Percentiles rank a stretch among this genome's conserved stretches.
Evolutionary conservation across 257 asterid genomes (phyloP).

Genomic region (Fraxinus anomala): DNA sequence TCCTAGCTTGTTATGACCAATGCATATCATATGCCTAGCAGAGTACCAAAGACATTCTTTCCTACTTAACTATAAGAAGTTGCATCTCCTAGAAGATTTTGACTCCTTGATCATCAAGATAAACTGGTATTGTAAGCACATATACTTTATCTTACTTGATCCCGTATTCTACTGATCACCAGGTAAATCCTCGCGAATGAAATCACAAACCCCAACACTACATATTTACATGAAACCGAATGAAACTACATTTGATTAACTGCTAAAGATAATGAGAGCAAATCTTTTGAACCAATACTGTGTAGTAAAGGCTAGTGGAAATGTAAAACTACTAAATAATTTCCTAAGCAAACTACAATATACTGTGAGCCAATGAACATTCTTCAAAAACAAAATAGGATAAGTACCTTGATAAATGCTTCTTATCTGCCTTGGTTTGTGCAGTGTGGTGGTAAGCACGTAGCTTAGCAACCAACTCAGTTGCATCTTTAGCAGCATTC

Average conservation of each 20-base stretch:
- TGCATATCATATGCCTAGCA: neutral
- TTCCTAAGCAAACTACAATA: neutral
- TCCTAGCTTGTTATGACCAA: neutral
- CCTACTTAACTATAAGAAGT: neutral
- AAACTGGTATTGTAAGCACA: neutral
- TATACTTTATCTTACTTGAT: neutral
- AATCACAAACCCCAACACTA: neutral
- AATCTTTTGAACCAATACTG: neutral
- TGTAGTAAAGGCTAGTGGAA: neutral
- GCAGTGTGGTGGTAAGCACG: constrained; percentile 93
- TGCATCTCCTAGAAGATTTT: neutral
- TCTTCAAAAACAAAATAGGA: neutral
- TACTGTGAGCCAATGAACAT: neutral
- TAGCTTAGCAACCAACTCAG: constrained; percentile 86
- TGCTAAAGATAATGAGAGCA: neutral
- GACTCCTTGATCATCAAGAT: neutral
- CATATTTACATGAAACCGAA: neutral
- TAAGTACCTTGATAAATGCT: constrained; percentile 83
- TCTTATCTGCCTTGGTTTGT: constrained; percentile 92
- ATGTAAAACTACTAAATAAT: neutral
- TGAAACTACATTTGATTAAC: neutral
- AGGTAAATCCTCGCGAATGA: neutral
- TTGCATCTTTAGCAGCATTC: constrained; percentile 98
- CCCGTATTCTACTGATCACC: neutral
- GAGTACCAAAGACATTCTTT: neutral